phyloP scores from a whole-genome alignment of 2,329 filamentous ascomycete species.

The Trichophyton simii region DNA sequence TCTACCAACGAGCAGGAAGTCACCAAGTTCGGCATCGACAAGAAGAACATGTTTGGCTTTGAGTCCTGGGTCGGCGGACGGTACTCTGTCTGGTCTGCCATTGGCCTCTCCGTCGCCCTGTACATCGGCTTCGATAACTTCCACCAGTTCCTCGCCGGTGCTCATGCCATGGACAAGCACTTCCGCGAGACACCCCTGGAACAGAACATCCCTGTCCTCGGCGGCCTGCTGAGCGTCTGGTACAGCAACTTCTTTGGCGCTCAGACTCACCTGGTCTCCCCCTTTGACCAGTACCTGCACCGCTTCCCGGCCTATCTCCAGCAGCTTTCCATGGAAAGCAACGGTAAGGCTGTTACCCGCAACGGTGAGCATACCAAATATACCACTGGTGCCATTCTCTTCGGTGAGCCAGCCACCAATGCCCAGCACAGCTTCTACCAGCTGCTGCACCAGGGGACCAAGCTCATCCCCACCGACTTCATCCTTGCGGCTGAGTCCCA shows the following conservation, averaged over 20 bases:
- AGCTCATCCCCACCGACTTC: constrained; percentile 97
- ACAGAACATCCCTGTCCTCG: constrained; percentile 88
- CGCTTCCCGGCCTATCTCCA: constrained; percentile 98
- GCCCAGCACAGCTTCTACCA: constrained; percentile 99
- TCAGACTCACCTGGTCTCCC: constrained; percentile 92
- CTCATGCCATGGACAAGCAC: constrained; percentile 96
- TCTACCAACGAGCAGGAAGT: constrained; percentile 94
- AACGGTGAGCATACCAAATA: constrained; percentile 84
- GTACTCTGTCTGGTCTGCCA: constrained; percentile 98
- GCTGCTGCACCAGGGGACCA: constrained; percentile 96
- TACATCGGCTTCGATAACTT: constrained; percentile 98
- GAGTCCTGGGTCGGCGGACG: constrained; percentile 97
- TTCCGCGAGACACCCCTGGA: constrained; percentile 83
- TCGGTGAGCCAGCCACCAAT: constrained; percentile 97
- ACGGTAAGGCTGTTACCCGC: constrained; percentile 93
- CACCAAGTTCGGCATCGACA: constrained; percentile 96
- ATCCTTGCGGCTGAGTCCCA: constrained; percentile 92
- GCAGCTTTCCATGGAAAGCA: constrained; percentile 98
- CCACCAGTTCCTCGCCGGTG: constrained; percentile 85
- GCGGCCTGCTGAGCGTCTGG: constrained; percentile 90
- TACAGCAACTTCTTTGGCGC: constrained; percentile 98
- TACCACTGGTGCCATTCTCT: constrained; percentile 89
- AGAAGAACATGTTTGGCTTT: constrained; percentile 99
- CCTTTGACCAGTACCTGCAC: constrained; percentile 98
- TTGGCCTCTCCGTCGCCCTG: constrained; percentile 83